Percentiles rank a stretch among this genome's conserved stretches.
phyloP scores from a whole-genome alignment of 2,329 filamentous ascomycete genomes.

The Paraphaeosphaeria minitans region DNA sequence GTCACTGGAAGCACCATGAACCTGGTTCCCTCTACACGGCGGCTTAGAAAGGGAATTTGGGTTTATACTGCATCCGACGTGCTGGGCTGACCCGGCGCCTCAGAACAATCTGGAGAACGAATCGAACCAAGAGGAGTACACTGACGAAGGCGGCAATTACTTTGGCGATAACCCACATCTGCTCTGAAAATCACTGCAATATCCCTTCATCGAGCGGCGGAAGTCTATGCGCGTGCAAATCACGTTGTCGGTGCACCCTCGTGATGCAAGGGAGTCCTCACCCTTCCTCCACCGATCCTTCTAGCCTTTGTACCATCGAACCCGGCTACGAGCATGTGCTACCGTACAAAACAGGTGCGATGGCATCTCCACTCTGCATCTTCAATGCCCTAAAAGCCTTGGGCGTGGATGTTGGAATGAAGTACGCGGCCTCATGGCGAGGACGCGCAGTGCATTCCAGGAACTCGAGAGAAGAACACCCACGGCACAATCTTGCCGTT shows the following conservation, averaged over 20 bases:
- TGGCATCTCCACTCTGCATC: too few relatives aligned
- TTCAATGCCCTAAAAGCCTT: too few relatives aligned
- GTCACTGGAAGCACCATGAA: background rate
- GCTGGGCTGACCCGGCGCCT: background rate
- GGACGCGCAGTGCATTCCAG: background rate
- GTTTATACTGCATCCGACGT: too few relatives aligned
- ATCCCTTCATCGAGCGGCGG: too few relatives aligned
- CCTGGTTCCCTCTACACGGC: too few relatives aligned
- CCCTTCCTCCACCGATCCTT: background rate
- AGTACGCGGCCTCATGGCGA: background rate
- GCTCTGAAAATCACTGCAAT: too few relatives aligned
- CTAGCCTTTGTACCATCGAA: background rate
- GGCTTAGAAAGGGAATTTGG: too few relatives aligned
- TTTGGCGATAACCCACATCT: background rate
- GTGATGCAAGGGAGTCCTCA: background rate
- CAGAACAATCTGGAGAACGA: background rate
- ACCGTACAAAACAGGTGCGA: background rate
- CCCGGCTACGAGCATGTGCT: background rate
- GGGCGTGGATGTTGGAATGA: background rate
- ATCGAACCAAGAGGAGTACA: too few relatives aligned
- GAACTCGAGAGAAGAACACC: too few relatives aligned
- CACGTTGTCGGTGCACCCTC: background rate
- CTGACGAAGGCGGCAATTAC: background rate
- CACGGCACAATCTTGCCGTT: too few relatives aligned
- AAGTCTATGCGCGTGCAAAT: background rate